phyloP scores from a whole-genome alignment of 1,139 yeast species.

The Taphrina sp. region DNA sequence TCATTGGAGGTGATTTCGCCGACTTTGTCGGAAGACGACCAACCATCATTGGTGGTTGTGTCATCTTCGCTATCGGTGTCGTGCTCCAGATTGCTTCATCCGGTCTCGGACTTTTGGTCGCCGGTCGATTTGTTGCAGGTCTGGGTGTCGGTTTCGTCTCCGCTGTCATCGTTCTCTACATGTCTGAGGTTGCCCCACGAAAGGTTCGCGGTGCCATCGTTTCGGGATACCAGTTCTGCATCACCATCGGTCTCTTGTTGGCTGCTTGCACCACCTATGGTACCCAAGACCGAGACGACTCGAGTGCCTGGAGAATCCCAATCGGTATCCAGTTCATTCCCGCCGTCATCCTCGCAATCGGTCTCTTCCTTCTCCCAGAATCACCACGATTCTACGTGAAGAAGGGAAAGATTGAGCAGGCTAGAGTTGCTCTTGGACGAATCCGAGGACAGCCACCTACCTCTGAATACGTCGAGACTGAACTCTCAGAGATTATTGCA shows the following conservation, averaged over 20 bases:
- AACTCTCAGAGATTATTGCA: constrained; percentile 48
- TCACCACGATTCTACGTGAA: constrained; percentile 58
- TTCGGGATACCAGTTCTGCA: constrained; percentile 65
- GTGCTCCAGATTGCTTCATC: constrained; percentile 50
- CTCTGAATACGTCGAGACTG: constrained; percentile 47
- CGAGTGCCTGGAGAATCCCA: constrained; percentile 74
- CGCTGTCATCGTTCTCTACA: constrained; percentile 64
- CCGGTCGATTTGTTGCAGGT: constrained; percentile 50
- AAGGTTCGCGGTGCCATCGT: constrained; percentile 68
- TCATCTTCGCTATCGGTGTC: constrained; percentile 45
- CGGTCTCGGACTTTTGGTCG: constrained; percentile 48
- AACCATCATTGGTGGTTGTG: constrained; percentile 22
- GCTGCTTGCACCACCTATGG: constrained; percentile 69
- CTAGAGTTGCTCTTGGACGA: constrained; percentile 45
- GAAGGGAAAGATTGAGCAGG: constrained; percentile 47
- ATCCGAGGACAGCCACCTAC: constrained; percentile 48
- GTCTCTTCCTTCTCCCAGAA: constrained; percentile 56
- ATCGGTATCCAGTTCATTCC: constrained; percentile 51
- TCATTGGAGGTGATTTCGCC: constrained; percentile 57
- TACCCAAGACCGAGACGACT: constrained; percentile 54
- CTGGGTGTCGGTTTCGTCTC: constrained; percentile 69
- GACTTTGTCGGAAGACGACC: constrained; percentile 46
- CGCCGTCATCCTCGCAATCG: constrained; percentile 50
- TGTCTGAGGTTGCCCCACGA: constrained; percentile 70
- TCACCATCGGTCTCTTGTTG: constrained; percentile 66